phyloP scores from a whole-genome alignment of 2,329 filamentous ascomycete genomes.

The Paecilomyces sp. region DNA sequence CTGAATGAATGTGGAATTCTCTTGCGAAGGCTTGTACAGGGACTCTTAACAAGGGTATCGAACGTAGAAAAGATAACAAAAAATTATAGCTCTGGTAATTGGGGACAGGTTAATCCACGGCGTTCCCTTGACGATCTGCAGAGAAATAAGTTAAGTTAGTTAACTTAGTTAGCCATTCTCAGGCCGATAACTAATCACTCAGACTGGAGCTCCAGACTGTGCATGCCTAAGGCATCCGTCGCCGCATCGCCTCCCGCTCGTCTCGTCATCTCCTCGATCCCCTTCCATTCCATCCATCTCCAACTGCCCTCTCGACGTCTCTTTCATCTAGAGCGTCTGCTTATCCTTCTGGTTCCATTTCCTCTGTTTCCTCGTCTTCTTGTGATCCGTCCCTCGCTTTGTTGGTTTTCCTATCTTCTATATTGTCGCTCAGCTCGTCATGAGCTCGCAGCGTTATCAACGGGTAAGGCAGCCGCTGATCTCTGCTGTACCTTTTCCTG shows the following conservation, averaged over 20 bases:
- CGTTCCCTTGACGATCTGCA: background rate
- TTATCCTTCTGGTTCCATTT: conserved; percentile 4
- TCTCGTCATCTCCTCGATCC: conserved; percentile 4
- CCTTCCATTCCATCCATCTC: conserved; percentile 1
- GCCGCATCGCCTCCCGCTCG: conserved; percentile 1
- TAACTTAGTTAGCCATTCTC: too few species aligned
- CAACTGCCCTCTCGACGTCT: background rate
- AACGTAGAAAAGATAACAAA: background rate
- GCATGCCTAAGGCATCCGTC: background rate
- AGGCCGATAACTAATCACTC: background rate
- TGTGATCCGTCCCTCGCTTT: conserved; percentile 1
- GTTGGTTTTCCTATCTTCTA: conserved; percentile 3
- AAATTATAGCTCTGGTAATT: background rate
- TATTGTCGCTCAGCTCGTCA: conserved; percentile 31
- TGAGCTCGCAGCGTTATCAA: conserved; percentile 45
- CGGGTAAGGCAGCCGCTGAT: conserved; percentile 30
- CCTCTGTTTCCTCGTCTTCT: background rate
- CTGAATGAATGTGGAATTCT: background rate
- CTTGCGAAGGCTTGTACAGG: background rate
- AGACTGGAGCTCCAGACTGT: background rate
- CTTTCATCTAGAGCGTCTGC: conserved; percentile 1
- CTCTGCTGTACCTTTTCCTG: conserved; percentile 1
- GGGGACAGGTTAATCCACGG: background rate
- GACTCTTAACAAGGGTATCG: background rate
- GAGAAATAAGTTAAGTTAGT: background rate